Evolutionary conservation across 192 early-diverging fungal species (phyloP).

Genomic region (Funneliformis mosseae): DNA sequence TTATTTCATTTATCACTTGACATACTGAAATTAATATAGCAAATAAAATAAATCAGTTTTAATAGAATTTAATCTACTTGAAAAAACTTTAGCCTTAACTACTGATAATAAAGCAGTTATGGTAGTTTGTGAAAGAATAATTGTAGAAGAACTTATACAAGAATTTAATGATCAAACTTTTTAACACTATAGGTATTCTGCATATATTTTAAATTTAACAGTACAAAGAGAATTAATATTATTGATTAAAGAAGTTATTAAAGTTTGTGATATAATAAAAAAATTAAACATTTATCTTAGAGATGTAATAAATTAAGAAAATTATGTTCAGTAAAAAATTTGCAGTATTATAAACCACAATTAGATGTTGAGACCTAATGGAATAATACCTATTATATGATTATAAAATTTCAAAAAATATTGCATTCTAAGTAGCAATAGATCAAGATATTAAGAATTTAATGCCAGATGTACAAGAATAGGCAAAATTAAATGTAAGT

Average conservation of each 20-base stretch:
- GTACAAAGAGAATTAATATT: not conserved
- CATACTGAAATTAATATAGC: slow-evolving; percentile 5
- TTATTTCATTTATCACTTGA: not conserved
- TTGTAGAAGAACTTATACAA: not conserved
- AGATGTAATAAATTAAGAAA: not conserved
- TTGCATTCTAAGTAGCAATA: not conserved
- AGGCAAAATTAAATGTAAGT: not conserved
- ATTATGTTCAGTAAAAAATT: not conserved
- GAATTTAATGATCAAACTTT: not conserved
- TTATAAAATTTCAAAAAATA: not conserved
- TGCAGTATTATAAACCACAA: not conserved
- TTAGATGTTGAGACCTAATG: not conserved
- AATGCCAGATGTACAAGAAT: too few relatives aligned
- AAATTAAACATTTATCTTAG: not conserved
- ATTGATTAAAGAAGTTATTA: not conserved
- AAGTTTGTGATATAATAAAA: not conserved
- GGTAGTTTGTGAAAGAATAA: not conserved
- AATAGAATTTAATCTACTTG: not conserved
- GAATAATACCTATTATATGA: not conserved
- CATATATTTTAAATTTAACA: not conserved
- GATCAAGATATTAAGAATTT: not conserved
- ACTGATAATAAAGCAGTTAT: slow-evolving; percentile 1
- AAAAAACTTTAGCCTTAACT: slow-evolving; percentile 2
- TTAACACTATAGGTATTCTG: not conserved
- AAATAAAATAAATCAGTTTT: not conserved